Percentiles rank a stretch among this genome's conserved stretches.
phyloP scores from a whole-genome alignment of 2,329 filamentous ascomycete species.

The Aspergillus fructus region DNA sequence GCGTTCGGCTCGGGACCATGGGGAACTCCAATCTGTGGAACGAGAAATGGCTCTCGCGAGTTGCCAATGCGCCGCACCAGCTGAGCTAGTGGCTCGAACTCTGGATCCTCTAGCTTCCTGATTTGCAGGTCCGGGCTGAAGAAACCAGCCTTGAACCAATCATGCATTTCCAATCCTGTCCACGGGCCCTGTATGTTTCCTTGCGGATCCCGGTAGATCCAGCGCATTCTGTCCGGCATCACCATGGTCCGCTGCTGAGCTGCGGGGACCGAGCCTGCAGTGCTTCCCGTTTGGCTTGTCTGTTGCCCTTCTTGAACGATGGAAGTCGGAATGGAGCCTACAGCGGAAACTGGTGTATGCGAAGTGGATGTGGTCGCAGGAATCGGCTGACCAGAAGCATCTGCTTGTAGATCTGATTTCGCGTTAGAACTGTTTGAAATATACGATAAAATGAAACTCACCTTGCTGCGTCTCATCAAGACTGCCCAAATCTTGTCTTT shows the following conservation, averaged over 20 bases:
- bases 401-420: slow-evolving; percentile 44
- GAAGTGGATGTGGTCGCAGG: slow-evolving; percentile 33
- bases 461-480: slow-evolving; percentile 62
- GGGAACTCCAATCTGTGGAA: slow-evolving; percentile 92
- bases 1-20: slow-evolving; percentile 70
- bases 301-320: slow-evolving; percentile 32
- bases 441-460: slow-evolving; percentile 24
- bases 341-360: slow-evolving; percentile 38
- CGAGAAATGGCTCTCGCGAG: slow-evolving; percentile 93
- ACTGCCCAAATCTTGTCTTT: slow-evolving; percentile 61
- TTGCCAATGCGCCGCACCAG: slow-evolving; percentile 95
- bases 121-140: slow-evolving; percentile 93
- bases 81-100: slow-evolving; percentile 93
- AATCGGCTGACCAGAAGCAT: slow-evolving; percentile 27
- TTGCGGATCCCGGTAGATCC: slow-evolving; percentile 96
- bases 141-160: slow-evolving; percentile 99
- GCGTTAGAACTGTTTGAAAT: background rate
- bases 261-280: slow-evolving; percentile 63
- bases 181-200: slow-evolving; percentile 91
- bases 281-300: slow-evolving; percentile 35
- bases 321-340: slow-evolving; percentile 31
- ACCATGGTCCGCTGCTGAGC: slow-evolving; percentile 86
- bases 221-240: slow-evolving; percentile 98
- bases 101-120: slow-evolving; percentile 87
- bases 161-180: slow-evolving; percentile 97